Percentiles rank a stretch among this genome's conserved stretches.
Evolutionary conservation across 2,329 filamentous ascomycete species (phyloP).

Genomic region (Alternaria postmessia): DNA sequence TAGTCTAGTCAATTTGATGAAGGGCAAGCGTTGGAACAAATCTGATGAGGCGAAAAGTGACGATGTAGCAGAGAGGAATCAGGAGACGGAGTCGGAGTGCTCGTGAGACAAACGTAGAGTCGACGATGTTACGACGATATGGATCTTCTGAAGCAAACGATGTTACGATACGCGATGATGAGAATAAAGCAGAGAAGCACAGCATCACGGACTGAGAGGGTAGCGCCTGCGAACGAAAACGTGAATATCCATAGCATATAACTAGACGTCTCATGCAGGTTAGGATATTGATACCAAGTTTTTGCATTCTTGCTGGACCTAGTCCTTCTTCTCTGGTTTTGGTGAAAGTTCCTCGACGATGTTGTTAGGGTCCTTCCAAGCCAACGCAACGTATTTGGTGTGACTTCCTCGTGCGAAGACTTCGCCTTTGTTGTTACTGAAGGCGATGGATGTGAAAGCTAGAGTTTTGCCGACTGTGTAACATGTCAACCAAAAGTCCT

Average conservation of each 20-base stretch:
- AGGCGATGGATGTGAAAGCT: constrained; percentile 69
- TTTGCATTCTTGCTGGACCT: not conserved
- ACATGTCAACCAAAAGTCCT: not conserved
- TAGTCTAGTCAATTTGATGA: constrained; percentile 46
- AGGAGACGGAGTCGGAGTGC: constrained; percentile 16
- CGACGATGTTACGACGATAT: too few species aligned
- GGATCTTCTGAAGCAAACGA: not conserved
- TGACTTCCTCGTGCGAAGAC: constrained; percentile 71
- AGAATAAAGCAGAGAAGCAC: not conserved
- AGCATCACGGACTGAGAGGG: not conserved
- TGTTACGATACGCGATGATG: not conserved
- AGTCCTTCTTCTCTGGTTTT: constrained; percentile 37
- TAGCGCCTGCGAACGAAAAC: not conserved
- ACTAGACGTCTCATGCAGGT: not conserved
- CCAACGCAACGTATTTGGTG: constrained; percentile 70
- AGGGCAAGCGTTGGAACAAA: constrained; percentile 43
- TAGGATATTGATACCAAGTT: not conserved
- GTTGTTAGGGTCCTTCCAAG: constrained; percentile 70
- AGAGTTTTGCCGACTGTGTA: constrained; percentile 68
- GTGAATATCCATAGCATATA: constrained; percentile 19
- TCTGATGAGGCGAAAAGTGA: constrained; percentile 22
- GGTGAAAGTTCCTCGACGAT: constrained; percentile 65
- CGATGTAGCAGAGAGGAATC: not conserved
- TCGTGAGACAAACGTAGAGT: not conserved
- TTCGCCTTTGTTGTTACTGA: constrained; percentile 66